phyloP scores from a whole-genome alignment of 2,329 filamentous ascomycete species.

The Saccharata proteae region DNA sequence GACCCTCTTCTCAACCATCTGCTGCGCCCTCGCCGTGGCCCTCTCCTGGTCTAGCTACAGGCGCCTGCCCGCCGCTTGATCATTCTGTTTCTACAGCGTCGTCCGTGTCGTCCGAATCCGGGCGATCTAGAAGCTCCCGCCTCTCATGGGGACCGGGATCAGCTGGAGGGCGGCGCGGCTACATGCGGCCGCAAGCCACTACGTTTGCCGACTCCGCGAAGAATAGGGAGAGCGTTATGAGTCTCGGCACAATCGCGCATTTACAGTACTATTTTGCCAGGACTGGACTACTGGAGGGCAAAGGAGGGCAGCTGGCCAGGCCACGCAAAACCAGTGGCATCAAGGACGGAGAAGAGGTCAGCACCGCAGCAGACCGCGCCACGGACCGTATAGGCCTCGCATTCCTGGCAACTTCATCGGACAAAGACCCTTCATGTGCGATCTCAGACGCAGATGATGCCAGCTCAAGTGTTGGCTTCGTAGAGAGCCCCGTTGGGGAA shows the following conservation, averaged over 20 bases:
- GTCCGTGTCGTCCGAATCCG: conserved; percentile 41
- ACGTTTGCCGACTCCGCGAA: conserved; percentile 84
- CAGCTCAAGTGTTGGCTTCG: conserved; percentile 17
- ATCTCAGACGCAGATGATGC: conserved; percentile 3
- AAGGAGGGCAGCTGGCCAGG: conserved; percentile 73
- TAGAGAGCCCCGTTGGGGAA: conserved; percentile 37
- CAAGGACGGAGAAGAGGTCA: conserved; percentile 7
- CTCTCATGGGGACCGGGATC: conserved; percentile 27
- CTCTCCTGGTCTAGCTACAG: conserved; percentile 50
- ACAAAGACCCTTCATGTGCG: conserved; percentile 16
- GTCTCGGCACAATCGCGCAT: conserved; percentile 89
- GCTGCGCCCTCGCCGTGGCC: conserved; percentile 52
- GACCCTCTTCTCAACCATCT: too few relatives aligned
- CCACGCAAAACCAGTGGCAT: conserved; percentile 34
- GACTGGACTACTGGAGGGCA: conserved; percentile 85
- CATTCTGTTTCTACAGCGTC: conserved; percentile 51
- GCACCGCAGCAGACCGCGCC: conserved; percentile 15
- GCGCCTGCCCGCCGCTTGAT: conserved; percentile 45
- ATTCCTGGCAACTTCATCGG: conserved; percentile 12
- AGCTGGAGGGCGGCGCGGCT: conserved; percentile 57
- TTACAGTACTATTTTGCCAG: conserved; percentile 97
- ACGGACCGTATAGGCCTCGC: background rate
- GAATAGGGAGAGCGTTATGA: conserved; percentile 89
- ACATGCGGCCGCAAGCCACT: conserved; percentile 76
- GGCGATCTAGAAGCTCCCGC: conserved; percentile 49